Evolutionary conservation across 805 yeast genomes (phyloP).

Genomic region (Henningerozyma blattae): DNA sequence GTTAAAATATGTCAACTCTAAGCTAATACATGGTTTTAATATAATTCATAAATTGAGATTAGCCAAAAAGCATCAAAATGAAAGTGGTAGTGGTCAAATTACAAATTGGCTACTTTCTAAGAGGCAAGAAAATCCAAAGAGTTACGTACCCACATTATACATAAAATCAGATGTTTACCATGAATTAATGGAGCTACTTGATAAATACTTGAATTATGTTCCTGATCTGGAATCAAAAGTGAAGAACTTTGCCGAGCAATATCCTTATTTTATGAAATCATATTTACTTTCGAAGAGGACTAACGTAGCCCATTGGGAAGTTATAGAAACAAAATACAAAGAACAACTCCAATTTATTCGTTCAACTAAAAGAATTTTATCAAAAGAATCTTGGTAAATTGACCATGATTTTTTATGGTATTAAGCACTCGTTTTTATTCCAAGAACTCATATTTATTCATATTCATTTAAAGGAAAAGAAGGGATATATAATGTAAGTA

Average conservation of each 20-base stretch:
- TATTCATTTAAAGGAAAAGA: too few relatives aligned
- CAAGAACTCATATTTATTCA: too few relatives aligned
- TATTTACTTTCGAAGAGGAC: conserved; percentile 16
- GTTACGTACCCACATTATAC: conserved; percentile 17
- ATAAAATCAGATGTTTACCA: conserved; percentile 15
- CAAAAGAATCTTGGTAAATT: too few relatives aligned
- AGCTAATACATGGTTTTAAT: conserved; percentile 28
- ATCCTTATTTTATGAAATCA: conserved; percentile 25
- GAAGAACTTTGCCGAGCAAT: conserved; percentile 10
- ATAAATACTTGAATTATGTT: conserved; percentile 15
- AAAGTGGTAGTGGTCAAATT: conserved; percentile 7
- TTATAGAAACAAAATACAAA: conserved; percentile 11
- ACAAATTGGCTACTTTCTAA: conserved; percentile 13
- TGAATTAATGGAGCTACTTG: conserved; percentile 9
- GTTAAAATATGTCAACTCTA: conserved; percentile 19
- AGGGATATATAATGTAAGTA: too few relatives aligned
- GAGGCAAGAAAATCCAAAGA: conserved; percentile 10
- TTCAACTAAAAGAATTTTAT: too few relatives aligned
- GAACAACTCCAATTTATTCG: too few relatives aligned
- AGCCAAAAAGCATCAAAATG: conserved; percentile 7
- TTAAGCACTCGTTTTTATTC: too few relatives aligned
- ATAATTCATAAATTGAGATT: conserved; percentile 19
- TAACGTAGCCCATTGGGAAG: conserved; percentile 13
- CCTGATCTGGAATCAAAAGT: conserved; percentile 8
- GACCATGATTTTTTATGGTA: too few relatives aligned